Evolutionary conservation across 345 rosid species (phyloP).

Genomic region (Cochlearia excelsa): DNA sequence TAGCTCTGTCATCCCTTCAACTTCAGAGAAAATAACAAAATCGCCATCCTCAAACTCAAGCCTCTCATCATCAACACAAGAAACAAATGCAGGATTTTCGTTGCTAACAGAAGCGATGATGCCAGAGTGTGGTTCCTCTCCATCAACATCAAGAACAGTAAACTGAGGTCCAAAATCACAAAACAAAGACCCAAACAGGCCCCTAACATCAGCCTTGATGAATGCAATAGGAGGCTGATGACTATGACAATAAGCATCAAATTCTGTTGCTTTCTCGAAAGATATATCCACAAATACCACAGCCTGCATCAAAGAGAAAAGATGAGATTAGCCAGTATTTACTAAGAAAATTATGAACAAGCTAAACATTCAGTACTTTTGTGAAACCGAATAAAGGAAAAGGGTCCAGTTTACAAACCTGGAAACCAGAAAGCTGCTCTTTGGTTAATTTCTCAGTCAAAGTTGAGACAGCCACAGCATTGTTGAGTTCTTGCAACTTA

Average conservation of each 20-base stretch:
- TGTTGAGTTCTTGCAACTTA: constrained; percentile 87
- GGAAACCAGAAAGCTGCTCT: constrained; percentile 73
- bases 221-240: constrained; percentile 70
- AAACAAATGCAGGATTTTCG: constrained; percentile 51
- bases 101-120: constrained; percentile 69
- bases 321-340: not conserved
- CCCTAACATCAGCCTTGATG: constrained; percentile 71
- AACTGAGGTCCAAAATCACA: constrained; percentile 72
- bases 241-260: constrained; percentile 59
- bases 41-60: constrained; percentile 71
- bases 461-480: constrained; percentile 62
- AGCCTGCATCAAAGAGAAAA: constrained; percentile 46
- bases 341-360: constrained; percentile 2
- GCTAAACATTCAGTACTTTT: not conserved
- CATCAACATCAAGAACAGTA: constrained; percentile 67
- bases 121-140: constrained; percentile 69
- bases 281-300: constrained; percentile 77
- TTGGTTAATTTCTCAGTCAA: constrained; percentile 60
- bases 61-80: constrained; percentile 73
- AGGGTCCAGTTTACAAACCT: constrained; percentile 42
- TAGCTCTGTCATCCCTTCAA: constrained; percentile 61
- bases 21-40: constrained; percentile 63
- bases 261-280: constrained; percentile 59
- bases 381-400: not conserved
- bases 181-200: constrained; percentile 66